These are phyloP conservation scores for Aspergillus sclerotioniger DNA, from an alignment of 495 filamentous ascomycete species.

Conservation along the genomic window DNA sequence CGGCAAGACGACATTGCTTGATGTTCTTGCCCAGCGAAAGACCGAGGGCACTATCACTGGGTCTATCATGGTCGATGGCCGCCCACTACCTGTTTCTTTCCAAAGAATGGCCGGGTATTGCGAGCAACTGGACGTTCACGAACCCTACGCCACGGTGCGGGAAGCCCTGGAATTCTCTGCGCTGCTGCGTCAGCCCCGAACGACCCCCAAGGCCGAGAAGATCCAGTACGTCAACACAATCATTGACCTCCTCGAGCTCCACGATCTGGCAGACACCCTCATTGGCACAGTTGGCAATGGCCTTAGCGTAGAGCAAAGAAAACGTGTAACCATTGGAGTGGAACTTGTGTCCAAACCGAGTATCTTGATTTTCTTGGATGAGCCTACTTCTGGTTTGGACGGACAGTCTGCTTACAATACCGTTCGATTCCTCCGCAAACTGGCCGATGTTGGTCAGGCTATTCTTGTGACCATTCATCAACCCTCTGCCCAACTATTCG, in stretches of 20 bases:
- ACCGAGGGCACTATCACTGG: conserved; percentile 84
- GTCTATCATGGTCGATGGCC: conserved; percentile 83
- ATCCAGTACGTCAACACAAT: conserved; percentile 58
- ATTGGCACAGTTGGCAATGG: conserved; percentile 53
- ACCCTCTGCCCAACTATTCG: conserved; percentile 67
- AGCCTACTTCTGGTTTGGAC: conserved; percentile 72
- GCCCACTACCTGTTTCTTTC: conserved; percentile 72
- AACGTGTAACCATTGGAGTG: conserved; percentile 65
- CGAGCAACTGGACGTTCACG: conserved; percentile 61
- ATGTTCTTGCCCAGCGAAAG: conserved; percentile 61
- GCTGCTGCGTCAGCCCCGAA: conserved; percentile 51
- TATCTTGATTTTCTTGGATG: conserved; percentile 71
- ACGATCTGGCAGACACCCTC: conserved; percentile 51
- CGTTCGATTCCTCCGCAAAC: conserved; percentile 59
- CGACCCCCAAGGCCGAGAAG: conserved; percentile 53
- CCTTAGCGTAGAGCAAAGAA: conserved; percentile 58
- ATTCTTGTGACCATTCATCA: conserved; percentile 77
- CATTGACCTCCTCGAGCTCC: conserved; percentile 56
- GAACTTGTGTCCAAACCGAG: conserved; percentile 67
- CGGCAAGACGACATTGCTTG: conserved; percentile 60
- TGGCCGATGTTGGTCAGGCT: conserved; percentile 65
- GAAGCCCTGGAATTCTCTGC: conserved; percentile 61
- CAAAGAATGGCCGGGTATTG: conserved; percentile 64
- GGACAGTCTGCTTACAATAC: conserved; percentile 63
- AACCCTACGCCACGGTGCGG: conserved; percentile 55